Base-by-base conservation (phyloP, 257 asterid species). In the Datura wrightii region DNA sequence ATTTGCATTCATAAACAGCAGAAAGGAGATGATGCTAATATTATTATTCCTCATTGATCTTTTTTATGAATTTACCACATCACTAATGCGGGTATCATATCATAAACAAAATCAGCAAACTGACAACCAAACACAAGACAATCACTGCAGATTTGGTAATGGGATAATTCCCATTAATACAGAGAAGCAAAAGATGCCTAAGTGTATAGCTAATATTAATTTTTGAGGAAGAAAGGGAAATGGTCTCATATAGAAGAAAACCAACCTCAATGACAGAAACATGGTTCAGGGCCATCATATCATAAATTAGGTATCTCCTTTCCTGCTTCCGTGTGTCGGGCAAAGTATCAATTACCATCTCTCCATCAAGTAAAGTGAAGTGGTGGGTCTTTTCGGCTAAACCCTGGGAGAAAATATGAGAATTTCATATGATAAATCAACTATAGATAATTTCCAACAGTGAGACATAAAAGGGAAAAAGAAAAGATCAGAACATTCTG, bases 321-420 rank as follows among this genome's bases (percentile, higher is more conserved):
- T 93, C 97, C 85, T 92, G 94, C 90, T 93, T 92, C 16, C 85
- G 91, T 59, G 98, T 92, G 87, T 91, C 96, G 34, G 99, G 99
- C 89, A 95, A 11, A 10, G 93, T 92, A 86, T 97, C 99, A 82
- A 97, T 92, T 82, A 97, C 88, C 99, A 97, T 97, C 91, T 97
- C 99, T 78, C 99, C 99, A 89, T 97, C 99, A 83, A 97, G 98
- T 88, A 97, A 90, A 19, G 99, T 97, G 86, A 83, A 97, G 91
- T 95, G 99, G 88, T 97, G 99, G 82, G 87, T 85, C 93, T 85
- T 91, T 84, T 93, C 98, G 18, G 92, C 79, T 84, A 86, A 67
- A 82, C 90, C 93, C 97, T 94, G 87, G 94, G 89, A 84, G 66
- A 80, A 90, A 82, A 82, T 65, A 87, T 24, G 56, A 65, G 53